phyloP scores from a whole-genome alignment of 1,284 basidiomycete species.

The Chalciporus sp. region DNA sequence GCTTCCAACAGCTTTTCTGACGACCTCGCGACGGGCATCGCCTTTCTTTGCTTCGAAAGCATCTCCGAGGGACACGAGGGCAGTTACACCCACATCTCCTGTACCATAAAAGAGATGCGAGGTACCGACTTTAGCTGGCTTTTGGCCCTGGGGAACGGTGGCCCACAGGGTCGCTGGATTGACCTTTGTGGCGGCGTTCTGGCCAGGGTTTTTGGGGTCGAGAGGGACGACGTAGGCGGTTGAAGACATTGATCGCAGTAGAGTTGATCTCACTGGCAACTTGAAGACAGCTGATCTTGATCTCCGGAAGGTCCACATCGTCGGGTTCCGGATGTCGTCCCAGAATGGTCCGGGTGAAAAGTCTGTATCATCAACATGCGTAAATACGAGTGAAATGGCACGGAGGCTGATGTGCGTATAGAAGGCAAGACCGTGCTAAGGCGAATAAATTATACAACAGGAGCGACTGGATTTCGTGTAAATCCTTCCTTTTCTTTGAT shows the following conservation, averaged over 20 bases:
- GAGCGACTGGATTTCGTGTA: no score
- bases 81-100: slow-evolving; percentile 45
- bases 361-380: no score
- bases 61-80: slow-evolving; percentile 66
- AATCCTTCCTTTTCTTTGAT: no score
- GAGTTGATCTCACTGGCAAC: slow-evolving; percentile 14
- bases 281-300: neutral
- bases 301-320: no score
- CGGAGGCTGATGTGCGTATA: no score
- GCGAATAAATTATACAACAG: no score
- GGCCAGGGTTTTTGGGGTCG: slow-evolving; percentile 39
- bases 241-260: slow-evolving; percentile 39
- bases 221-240: slow-evolving; percentile 46
- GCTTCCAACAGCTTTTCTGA: slow-evolving; percentile 67
- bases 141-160: slow-evolving; percentile 42
- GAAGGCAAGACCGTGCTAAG: no score
- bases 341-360: no score
- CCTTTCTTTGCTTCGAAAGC: slow-evolving; percentile 51
- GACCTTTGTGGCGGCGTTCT: slow-evolving; percentile 25
- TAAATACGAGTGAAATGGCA: no score
- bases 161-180: slow-evolving; percentile 48
- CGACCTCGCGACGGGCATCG: slow-evolving; percentile 58
- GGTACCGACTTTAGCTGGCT: slow-evolving; percentile 61
- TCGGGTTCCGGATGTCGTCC: no score
- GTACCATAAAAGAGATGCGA: slow-evolving; percentile 66